Conservation (phyloP, 2,329 filamentous ascomycete species). For the Lasiodiplodia theobromae region DNA sequence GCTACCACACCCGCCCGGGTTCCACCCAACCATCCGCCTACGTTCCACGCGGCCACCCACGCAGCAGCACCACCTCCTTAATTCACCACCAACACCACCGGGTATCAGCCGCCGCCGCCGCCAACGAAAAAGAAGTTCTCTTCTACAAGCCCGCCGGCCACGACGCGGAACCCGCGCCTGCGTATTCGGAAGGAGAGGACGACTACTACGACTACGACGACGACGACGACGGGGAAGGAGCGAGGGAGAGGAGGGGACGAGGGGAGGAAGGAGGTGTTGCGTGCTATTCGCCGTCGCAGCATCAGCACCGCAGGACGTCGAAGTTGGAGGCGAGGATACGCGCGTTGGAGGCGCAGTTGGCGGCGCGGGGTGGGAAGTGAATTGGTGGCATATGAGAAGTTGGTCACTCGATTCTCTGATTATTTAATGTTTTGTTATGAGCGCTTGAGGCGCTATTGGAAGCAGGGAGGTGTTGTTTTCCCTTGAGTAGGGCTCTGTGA, state of each 20-base stretch:
- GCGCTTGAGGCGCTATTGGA: too few species aligned
- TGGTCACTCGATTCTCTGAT: too few species aligned
- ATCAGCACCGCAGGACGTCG: neutral
- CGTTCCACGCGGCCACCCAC: conserved; percentile 11
- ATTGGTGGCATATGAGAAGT: neutral
- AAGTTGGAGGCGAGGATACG: conserved; percentile 1
- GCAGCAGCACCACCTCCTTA: neutral
- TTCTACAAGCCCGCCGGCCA: conserved; percentile 12
- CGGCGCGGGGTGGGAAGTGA: neutral
- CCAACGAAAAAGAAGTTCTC: neutral
- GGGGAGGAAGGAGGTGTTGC: neutral
- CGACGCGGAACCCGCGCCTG: neutral
- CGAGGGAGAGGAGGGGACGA: neutral
- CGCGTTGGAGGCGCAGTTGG: conserved; percentile 9
- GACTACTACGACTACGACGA: neutral
- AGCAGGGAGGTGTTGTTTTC: too few species aligned
- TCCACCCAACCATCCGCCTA: conserved; percentile 13
- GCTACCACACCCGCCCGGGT: conserved; percentile 2
- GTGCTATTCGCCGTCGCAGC: neutral
- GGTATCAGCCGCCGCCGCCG: neutral
- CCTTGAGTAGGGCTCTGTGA: too few species aligned
- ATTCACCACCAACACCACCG: neutral
- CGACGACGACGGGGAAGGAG: neutral
- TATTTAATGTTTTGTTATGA: too few species aligned
- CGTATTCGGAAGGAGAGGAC: neutral